Percentiles rank a stretch among this genome's conserved stretches.
phyloP scores from a whole-genome alignment of 2,329 filamentous ascomycete species.

The Venturia carpophila region DNA sequence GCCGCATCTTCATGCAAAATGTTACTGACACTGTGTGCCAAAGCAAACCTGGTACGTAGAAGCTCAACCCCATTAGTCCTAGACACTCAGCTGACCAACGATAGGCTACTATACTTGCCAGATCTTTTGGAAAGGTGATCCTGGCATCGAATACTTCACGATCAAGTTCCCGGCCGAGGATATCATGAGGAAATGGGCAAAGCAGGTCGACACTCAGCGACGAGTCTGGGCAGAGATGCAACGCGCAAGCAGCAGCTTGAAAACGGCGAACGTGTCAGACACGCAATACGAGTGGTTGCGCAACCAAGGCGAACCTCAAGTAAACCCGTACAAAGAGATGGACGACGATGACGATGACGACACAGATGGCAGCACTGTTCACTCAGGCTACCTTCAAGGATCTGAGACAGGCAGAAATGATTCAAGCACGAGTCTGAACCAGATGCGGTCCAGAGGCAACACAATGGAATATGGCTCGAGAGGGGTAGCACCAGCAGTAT shows the following conservation, averaged over 20 bases:
- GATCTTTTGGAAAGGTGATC: conserved; percentile 98
- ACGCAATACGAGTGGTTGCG: conserved; percentile 46
- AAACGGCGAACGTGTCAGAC: conserved; percentile 21
- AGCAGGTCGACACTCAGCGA: conserved; percentile 68
- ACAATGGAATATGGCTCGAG: conserved; percentile 57
- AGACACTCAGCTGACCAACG: conserved; percentile 26
- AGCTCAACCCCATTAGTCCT: conserved; percentile 6
- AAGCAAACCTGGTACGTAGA: conserved; percentile 68
- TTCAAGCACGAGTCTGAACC: conserved; percentile 66
- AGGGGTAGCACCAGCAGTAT: conserved; percentile 59
- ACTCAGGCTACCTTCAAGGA: conserved; percentile 4
- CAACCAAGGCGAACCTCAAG: conserved; percentile 67
- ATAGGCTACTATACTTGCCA: conserved; percentile 87
- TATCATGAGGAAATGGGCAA: conserved; percentile 85
- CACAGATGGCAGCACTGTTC: conserved; percentile 31
- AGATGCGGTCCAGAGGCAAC: conserved; percentile 53
- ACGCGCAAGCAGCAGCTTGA: conserved; percentile 9
- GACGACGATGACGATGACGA: conserved; percentile 46
- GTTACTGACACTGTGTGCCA: conserved; percentile 89
- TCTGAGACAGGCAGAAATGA: conserved; percentile 48
- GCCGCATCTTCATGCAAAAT: conserved; percentile 98
- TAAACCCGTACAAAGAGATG: conserved; percentile 73
- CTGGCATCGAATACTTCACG: conserved; percentile 90
- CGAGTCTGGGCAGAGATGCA: conserved; percentile 45
- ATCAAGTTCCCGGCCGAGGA: conserved; percentile 92